Base-by-base conservation (phyloP, 257 asterid species). In the Eucommia ulmoides region DNA sequence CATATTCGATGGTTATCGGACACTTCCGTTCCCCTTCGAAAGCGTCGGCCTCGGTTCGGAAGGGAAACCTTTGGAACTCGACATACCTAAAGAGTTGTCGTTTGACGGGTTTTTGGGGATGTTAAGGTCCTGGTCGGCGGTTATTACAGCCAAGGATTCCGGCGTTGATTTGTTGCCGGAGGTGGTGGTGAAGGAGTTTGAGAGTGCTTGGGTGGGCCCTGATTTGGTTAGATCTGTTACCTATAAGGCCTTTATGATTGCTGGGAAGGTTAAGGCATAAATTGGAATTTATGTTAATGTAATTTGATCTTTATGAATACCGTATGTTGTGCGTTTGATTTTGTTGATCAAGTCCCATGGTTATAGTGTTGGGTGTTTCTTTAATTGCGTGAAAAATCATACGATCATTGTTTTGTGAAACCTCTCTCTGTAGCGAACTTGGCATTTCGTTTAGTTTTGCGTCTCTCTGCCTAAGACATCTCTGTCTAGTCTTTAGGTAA, bases 121-220 rank as follows among this genome's bases (percentile, higher is more conserved):
- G 49, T 6, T 53, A 22, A 59, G 55, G 50, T 65, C 65, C 3
- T 53, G 42, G 41, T 59, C 71, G 21, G 58, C 54, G 6, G 51
- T 53, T 18, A 11, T 7, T 19, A 47, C 38, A 17, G 58, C 54
- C n/a, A 58, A 49, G 50, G 71, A 58, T 22, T 12, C 41, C 20
- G 65, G 62, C 6, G 50, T 58, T 23, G 65, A 53, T 58, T 58
- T 65, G 65, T 24, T 53, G 24, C 33, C 71, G 22, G 22, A 49
- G 41, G 53, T 22, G 22, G 18, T 49, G 26, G 56, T 53, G 19
- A 49, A 41, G 41, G 65, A 65, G 46, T 19, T 65, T 51, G 50
- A 48, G 51, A 24, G n/a, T 22, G 54, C 65, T 18, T 53, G 70
- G 54, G 58, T 53, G 18, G 57, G 50, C 18, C 38, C 53, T 33